Conservation (phyloP, 768 basidiomycete species). For the Tylopilus balloui region DNA sequence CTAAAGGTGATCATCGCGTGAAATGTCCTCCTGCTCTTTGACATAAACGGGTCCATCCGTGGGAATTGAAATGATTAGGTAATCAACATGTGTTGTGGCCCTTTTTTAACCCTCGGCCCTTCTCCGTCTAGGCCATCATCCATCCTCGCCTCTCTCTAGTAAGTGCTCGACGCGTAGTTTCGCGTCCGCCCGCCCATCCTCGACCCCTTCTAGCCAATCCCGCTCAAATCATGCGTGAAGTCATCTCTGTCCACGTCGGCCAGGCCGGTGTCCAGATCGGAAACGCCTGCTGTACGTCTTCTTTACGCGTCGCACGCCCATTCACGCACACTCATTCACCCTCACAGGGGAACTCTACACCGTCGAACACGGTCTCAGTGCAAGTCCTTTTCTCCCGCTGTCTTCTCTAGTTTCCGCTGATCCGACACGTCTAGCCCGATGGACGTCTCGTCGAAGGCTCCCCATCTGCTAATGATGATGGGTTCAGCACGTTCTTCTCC, state of each 20-base stretch:
- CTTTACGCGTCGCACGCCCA: slow-evolving; percentile 14
- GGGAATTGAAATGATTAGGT: slow-evolving; percentile 26
- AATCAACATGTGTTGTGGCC: slow-evolving; percentile 32
- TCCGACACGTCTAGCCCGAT: slow-evolving; percentile 65
- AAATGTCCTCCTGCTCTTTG: background rate
- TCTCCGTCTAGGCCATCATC: slow-evolving; percentile 24
- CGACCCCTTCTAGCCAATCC: slow-evolving; percentile 5
- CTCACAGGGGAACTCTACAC: slow-evolving; percentile 94
- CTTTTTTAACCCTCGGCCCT: slow-evolving; percentile 41
- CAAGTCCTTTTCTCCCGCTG: slow-evolving; percentile 33
- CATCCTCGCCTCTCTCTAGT: slow-evolving; percentile 31
- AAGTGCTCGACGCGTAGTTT: slow-evolving; percentile 28
- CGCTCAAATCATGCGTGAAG: slow-evolving; percentile 73
- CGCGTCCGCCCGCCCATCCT: slow-evolving; percentile 19
- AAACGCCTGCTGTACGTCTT: slow-evolving; percentile 92
- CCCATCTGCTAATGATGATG: slow-evolving; percentile 72
- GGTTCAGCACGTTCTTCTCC: slow-evolving; percentile 99
- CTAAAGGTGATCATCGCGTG: slow-evolving; percentile 77
- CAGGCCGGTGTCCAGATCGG: slow-evolving; percentile 98
- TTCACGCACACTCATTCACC: slow-evolving; percentile 14
- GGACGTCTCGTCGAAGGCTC: slow-evolving; percentile 83
- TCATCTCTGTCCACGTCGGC: slow-evolving; percentile 97
- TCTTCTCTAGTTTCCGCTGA: slow-evolving; percentile 15
- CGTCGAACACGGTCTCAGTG: slow-evolving; percentile 95
- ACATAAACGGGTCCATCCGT: slow-evolving; percentile 18